A percentile compares a stretch with the other conserved stretches of the same genome.
phyloP scores from a whole-genome alignment of 202 grass and related monocot genomes.

The Musa balbisiana region DNA sequence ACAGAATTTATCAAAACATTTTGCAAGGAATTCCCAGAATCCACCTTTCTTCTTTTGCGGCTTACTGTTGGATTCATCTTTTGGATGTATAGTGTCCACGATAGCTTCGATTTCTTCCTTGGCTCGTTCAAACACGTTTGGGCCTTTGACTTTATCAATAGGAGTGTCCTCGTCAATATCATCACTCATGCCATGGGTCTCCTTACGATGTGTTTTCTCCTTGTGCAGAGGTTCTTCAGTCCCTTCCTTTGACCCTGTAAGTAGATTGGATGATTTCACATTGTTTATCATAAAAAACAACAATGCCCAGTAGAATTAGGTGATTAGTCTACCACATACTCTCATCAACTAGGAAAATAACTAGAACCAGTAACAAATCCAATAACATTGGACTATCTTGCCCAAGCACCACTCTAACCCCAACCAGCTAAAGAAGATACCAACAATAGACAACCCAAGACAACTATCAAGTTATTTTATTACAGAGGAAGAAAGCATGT shows the following conservation, averaged over 20 bases:
- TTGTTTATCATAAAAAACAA: neutral
- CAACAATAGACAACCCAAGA: neutral
- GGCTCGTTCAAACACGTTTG: conserved; percentile 5
- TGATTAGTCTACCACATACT: too few species aligned
- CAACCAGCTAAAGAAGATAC: neutral
- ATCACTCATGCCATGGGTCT: conserved; percentile 7
- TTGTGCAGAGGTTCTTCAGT: neutral
- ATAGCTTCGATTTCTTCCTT: conserved; percentile 6
- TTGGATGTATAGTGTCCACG: neutral
- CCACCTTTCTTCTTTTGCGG: neutral
- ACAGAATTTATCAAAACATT: neutral
- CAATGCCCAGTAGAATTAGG: neutral
- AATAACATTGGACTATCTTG: too few species aligned
- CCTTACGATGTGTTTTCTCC: neutral
- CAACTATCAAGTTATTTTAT: too few species aligned
- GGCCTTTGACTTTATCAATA: conserved; percentile 3
- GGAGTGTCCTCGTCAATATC: conserved; percentile 14
- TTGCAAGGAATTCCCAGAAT: conserved; percentile 2
- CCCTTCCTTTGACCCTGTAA: neutral
- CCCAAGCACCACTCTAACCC: too few species aligned
- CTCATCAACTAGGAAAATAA: too few species aligned
- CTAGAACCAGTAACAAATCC: too few species aligned
- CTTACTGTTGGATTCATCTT: neutral
- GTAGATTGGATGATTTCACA: neutral
- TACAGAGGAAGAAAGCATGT: too few species aligned